phyloP scores from a whole-genome alignment of 2,329 filamentous ascomycete genomes.

The Fusarium heterosporum region DNA sequence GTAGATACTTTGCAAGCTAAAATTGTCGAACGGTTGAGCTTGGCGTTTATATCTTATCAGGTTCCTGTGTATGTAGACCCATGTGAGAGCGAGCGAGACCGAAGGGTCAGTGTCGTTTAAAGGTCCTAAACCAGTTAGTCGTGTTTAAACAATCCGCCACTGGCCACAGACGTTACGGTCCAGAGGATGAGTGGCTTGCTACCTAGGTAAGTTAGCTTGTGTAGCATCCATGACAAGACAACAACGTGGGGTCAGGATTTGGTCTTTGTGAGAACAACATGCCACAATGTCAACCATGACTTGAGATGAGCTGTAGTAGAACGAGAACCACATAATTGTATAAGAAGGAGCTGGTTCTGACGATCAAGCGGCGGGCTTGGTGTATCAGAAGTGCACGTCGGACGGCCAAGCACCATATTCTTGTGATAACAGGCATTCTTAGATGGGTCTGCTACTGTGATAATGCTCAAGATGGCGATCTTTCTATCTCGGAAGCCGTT shows the following conservation, averaged over 20 bases:
- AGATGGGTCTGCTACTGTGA: constrained; percentile 13
- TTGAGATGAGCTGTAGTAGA: not conserved
- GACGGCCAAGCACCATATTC: constrained; percentile 11
- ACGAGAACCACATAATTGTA: constrained; percentile 5
- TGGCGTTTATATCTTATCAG: not conserved
- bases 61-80: constrained; percentile 4
- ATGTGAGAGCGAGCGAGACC: not conserved
- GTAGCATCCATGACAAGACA: constrained; percentile 10
- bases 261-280: constrained; percentile 7
- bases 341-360: constrained; percentile 26
- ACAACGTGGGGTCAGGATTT: constrained; percentile 24
- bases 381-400: constrained; percentile 10
- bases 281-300: constrained; percentile 7
- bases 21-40: constrained; percentile 3
- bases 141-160: constrained; percentile 12
- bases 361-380: constrained; percentile 9
- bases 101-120: constrained; percentile 18
- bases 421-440: constrained; percentile 7
- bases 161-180: constrained; percentile 16
- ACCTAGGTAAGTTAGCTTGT: not conserved
- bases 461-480: constrained; percentile 29
- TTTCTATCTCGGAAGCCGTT: constrained; percentile 25
- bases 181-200: constrained; percentile 5
- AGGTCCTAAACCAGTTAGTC: constrained; percentile 16
- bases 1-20: constrained; percentile 1